Evolutionary conservation across 2,329 filamentous ascomycete species (phyloP).

Genomic region (Lecanicillium sp.): DNA sequence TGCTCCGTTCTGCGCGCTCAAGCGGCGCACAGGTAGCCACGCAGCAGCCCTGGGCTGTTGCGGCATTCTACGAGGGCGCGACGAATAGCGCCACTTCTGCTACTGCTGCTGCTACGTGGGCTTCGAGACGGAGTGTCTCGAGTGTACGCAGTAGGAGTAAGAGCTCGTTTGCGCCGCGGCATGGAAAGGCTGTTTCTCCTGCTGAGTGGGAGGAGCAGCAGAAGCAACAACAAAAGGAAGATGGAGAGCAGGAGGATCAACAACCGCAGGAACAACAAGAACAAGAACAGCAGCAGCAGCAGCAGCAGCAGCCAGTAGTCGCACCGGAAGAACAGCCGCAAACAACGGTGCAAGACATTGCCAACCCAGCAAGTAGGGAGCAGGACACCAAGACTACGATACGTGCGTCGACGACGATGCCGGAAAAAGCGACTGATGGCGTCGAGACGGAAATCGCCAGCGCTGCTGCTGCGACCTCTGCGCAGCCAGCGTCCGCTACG

Average conservation of each 20-base stretch:
- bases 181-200: conserved; percentile 55
- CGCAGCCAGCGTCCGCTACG: too few relatives aligned
- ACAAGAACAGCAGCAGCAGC: too few relatives aligned
- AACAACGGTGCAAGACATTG: background rate
- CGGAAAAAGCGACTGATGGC: background rate
- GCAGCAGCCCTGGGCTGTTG: background rate
- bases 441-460: too few relatives aligned
- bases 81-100: conserved; percentile 1
- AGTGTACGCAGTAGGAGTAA: conserved; percentile 18
- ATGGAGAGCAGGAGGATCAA: conserved; percentile 10
- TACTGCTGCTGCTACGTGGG: conserved; percentile 18
- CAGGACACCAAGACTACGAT: conserved; percentile 10
- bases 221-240: conserved; percentile 16
- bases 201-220: conserved; percentile 19
- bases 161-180: conserved; percentile 43
- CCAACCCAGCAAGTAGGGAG: conserved; percentile 4
- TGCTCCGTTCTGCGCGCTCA: conserved; percentile 37
- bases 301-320: too few relatives aligned
- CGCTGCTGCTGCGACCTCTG: too few relatives aligned
- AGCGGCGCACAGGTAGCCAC: conserved; percentile 24
- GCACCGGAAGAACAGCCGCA: background rate
- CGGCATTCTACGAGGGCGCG: background rate
- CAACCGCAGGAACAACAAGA: conserved; percentile 10
- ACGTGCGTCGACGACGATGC: conserved; percentile 1
- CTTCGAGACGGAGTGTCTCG: conserved; percentile 28